These are phyloP conservation scores for Venturiaceae sp. DNA, from an alignment of 2,329 filamentous ascomycete genomes.

Conservation along the genomic window DNA sequence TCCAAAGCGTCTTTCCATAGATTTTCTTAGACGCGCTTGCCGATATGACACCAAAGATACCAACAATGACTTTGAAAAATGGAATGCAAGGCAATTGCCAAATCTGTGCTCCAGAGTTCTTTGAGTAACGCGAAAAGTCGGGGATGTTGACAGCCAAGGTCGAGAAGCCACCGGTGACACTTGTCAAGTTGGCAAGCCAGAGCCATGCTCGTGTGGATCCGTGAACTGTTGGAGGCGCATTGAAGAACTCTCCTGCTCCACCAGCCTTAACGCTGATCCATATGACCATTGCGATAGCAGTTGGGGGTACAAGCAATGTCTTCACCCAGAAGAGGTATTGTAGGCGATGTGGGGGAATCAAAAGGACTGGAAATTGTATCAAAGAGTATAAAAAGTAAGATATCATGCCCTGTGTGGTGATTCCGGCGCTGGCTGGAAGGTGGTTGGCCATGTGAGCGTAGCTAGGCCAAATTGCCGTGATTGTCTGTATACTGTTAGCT, in stretches of 20 bases:
- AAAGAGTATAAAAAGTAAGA: slow-evolving; percentile 12
- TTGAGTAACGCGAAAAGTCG: slow-evolving; percentile 13
- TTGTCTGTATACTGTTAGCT: slow-evolving; percentile 19
- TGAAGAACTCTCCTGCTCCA: not conserved
- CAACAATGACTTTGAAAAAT: slow-evolving; percentile 14
- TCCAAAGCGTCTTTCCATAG: slow-evolving; percentile 16
- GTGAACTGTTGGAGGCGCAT: not conserved
- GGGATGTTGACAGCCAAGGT: not conserved
- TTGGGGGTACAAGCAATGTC: not conserved
- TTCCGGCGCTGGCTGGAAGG: slow-evolving; percentile 23
- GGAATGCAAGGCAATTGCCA: slow-evolving; percentile 16
- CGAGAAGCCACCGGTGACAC: not conserved
- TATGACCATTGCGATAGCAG: not conserved
- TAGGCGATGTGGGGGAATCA: slow-evolving; percentile 13
- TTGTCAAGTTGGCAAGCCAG: not conserved
- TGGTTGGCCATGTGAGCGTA: slow-evolving; percentile 14
- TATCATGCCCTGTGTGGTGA: slow-evolving; percentile 36
- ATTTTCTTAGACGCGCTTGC: slow-evolving; percentile 14
- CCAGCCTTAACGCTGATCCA: not conserved
- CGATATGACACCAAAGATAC: slow-evolving; percentile 16
- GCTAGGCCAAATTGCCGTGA: slow-evolving; percentile 1
- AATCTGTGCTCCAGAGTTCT: slow-evolving; percentile 13
- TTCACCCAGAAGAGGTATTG: slow-evolving; percentile 12
- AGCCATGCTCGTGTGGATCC: not conserved
- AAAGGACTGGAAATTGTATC: slow-evolving; percentile 9